Evolutionary conservation across 2,329 filamentous ascomycete species (phyloP), one percentile per base, ranked within the genome.

Genomic region (Moelleriella libera): DNA sequence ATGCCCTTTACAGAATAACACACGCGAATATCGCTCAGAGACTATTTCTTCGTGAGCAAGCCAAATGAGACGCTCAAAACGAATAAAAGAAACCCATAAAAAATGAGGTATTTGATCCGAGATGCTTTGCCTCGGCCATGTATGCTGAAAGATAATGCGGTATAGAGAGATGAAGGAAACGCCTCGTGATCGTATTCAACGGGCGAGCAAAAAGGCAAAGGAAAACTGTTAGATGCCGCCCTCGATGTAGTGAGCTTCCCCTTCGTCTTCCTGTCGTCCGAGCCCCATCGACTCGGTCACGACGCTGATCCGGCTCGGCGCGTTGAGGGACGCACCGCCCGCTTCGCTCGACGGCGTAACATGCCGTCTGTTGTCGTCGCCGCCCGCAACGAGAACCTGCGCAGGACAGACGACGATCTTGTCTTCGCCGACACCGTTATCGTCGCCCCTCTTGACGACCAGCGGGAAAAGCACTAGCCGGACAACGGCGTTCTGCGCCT

Each of bases 331-430:
- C 29, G 59, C 69, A 43, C 71, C 72, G 48, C 75, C 74, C 10
- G 66, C 67, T 34, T 79, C 76, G 48, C 74, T 77, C 8, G 68
- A 69, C 5, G 72, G 71, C 37, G 71, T 71, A 45, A 61, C 57
- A 40, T 61, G 62, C 44, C 65, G 62, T 48, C 55, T 58, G 50
- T 52, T 58, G 54, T 69, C 62, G 45, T 74, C 63, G 45, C 73
- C 63, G 57, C 68, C 62, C 55, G 83, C 84, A 42, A 96, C 78
- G 51, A 97, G 76, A 37, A 98, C 92, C 64, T 97, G 90, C 6
- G 94, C 92, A 8, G 90, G 90, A 60, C 85, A 94, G 43, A 98
- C 88, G 44, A 97, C 89, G 53, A 94, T 87, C 71, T 97, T 89
- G 55, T 96, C 88, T 47, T 96, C 88, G 47, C 89, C 90, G 47